Percentiles rank a stretch among this genome's conserved stretches.
Evolutionary conservation across 371 early-diverging fungal genomes (phyloP).

Genomic region (Nematocida homosporus): DNA sequence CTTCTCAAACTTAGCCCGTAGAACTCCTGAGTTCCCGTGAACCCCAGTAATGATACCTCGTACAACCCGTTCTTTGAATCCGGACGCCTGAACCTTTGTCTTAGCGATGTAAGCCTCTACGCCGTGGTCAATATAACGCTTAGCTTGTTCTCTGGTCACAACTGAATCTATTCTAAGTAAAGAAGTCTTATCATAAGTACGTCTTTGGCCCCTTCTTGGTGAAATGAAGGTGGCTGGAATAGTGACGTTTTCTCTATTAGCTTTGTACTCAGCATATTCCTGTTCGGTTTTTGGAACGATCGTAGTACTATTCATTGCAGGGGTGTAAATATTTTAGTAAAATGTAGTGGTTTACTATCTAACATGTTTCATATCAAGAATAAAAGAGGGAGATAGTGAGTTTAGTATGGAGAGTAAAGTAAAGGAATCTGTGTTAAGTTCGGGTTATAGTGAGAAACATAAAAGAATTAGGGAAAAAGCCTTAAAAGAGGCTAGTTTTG

Average conservation of each 20-base stretch:
- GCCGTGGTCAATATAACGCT: slow-evolving; percentile 63
- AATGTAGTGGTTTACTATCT: not conserved
- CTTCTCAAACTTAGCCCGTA: slow-evolving; percentile 65
- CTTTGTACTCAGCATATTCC: slow-evolving; percentile 42
- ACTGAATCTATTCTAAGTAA: slow-evolving; percentile 64
- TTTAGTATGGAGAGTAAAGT: not conserved
- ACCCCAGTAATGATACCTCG: slow-evolving; percentile 51
- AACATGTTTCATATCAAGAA: not conserved
- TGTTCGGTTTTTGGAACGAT: slow-evolving; percentile 52
- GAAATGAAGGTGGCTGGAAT: slow-evolving; percentile 67
- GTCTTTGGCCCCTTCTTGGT: slow-evolving; percentile 63
- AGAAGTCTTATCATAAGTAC: slow-evolving; percentile 58
- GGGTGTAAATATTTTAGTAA: slow-evolving; percentile 53
- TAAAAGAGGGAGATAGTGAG: not conserved
- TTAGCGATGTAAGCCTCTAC: slow-evolving; percentile 62
- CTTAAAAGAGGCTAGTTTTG: slow-evolving; percentile 37
- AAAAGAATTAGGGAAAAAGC: slow-evolving; percentile 18
- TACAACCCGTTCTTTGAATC: slow-evolving; percentile 56
- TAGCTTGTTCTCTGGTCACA: slow-evolving; percentile 58
- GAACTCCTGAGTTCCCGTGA: slow-evolving; percentile 67
- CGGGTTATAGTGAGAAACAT: slow-evolving; percentile 14
- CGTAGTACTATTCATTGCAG: slow-evolving; percentile 51
- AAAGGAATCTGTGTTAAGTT: not conserved
- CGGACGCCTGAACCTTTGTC: slow-evolving; percentile 50
- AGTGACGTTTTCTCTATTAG: slow-evolving; percentile 38